phyloP scores from a whole-genome alignment of 1,284 basidiomycete genomes.

The Ganoderma sinense region DNA sequence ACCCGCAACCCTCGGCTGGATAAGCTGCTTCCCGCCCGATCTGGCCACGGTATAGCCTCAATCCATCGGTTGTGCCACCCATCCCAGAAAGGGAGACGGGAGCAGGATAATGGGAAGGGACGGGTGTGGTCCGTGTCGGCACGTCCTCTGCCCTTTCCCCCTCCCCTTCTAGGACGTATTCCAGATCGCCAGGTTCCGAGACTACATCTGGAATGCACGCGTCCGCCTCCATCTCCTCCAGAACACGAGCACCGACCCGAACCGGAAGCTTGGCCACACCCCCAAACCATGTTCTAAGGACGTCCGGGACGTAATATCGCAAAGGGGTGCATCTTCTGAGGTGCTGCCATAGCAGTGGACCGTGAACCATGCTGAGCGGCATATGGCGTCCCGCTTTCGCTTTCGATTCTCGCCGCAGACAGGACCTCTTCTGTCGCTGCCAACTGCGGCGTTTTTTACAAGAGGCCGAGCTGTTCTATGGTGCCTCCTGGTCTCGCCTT shows the following conservation, averaged over 20 bases:
- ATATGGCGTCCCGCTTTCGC: constrained; percentile 35
- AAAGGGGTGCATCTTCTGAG: constrained; percentile 20
- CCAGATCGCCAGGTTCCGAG: too few species aligned
- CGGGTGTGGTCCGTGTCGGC: too few species aligned
- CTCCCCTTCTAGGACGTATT: too few species aligned
- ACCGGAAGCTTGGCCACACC: constrained; percentile 4
- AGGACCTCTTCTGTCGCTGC: constrained; percentile 37
- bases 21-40: too few species aligned
- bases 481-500: neutral
- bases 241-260: neutral
- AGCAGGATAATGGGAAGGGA: too few species aligned
- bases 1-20: too few species aligned
- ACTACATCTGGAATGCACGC: constrained; percentile 26
- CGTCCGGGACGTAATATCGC: constrained; percentile 12
- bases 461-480: neutral
- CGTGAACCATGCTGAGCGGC: constrained; percentile 40
- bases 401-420: constrained; percentile 34
- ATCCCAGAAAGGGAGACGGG: too few species aligned
- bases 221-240: constrained; percentile 26
- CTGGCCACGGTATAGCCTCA: too few species aligned
- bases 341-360: constrained; percentile 37
- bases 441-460: neutral
- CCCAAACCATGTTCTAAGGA: neutral
- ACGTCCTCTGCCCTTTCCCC: too few species aligned
- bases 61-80: too few species aligned